Percentiles rank a stretch among this genome's conserved stretches.
phyloP scores from a whole-genome alignment of 148 eudicot species.

The Heliamphora exappendiculata region DNA sequence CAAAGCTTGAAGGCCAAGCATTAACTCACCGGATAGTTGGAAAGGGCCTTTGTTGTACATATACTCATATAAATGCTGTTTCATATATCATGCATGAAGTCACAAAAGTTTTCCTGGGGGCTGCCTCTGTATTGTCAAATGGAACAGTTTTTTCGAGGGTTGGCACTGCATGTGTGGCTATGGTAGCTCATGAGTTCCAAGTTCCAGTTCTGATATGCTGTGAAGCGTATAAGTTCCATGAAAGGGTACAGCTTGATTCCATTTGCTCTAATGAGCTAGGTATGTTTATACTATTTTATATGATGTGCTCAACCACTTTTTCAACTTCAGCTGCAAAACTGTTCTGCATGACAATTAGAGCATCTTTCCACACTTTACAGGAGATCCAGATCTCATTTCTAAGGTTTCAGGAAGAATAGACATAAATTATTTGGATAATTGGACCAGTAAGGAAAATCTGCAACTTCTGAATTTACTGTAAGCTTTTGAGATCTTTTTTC shows the following conservation, averaged over 20 bases:
- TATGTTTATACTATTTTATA: slow-evolving; percentile 23
- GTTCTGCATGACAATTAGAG: neutral
- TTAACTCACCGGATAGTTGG: slow-evolving; percentile 62
- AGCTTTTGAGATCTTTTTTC: slow-evolving; percentile 32
- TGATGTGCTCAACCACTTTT: neutral
- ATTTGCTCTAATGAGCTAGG: slow-evolving; percentile 90
- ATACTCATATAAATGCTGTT: slow-evolving; percentile 83
- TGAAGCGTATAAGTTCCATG: slow-evolving; percentile 94
- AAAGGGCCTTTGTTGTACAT: slow-evolving; percentile 78
- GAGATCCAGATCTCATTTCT: slow-evolving; percentile 67
- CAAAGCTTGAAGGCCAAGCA: slow-evolving; percentile 76
- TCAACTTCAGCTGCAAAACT: neutral
- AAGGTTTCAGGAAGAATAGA: slow-evolving; percentile 60
- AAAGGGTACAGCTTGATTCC: slow-evolving; percentile 91
- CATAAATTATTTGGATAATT: slow-evolving; percentile 48
- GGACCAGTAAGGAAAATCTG: slow-evolving; percentile 49
- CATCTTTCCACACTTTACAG: slow-evolving; percentile 27
- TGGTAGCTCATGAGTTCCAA: slow-evolving; percentile 85
- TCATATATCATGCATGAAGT: slow-evolving; percentile 94
- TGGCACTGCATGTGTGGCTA: slow-evolving; percentile 91
- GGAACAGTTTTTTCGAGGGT: slow-evolving; percentile 84
- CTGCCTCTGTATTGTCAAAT: slow-evolving; percentile 80
- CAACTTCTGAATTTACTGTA: slow-evolving; percentile 78
- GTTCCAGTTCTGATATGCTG: slow-evolving; percentile 87
- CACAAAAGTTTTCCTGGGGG: slow-evolving; percentile 69